Percentiles rank a stretch among this genome's conserved stretches.
Conservation (phyloP, 164 flowering plant genomes). For the Warburgia ugandensis region DNA sequence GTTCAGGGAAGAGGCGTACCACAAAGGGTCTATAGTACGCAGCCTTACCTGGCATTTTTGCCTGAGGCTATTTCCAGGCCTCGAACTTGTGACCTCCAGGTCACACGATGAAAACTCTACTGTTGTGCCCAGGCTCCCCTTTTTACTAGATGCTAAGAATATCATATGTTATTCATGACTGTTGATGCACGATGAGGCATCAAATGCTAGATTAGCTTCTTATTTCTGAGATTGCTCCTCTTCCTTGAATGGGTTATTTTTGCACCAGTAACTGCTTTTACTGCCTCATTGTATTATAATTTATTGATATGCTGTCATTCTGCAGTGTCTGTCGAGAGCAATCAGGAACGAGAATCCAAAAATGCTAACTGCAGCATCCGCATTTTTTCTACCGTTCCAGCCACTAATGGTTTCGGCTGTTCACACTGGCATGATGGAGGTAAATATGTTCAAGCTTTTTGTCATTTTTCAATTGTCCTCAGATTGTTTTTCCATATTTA, state of each 20-base stretch:
- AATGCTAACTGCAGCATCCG: conserved; percentile 79
- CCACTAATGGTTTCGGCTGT: conserved; percentile 93
- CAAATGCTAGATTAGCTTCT: conserved; percentile 1
- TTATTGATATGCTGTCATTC: background rate
- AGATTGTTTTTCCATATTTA: too few relatives aligned
- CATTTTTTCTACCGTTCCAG: conserved; percentile 65
- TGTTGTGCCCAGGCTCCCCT: too few relatives aligned
- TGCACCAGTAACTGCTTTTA: background rate
- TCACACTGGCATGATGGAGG: conserved; percentile 99
- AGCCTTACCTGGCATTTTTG: too few relatives aligned
- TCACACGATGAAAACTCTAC: too few relatives aligned
- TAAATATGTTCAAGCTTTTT: too few relatives aligned
- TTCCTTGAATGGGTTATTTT: background rate
- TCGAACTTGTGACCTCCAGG: too few relatives aligned
- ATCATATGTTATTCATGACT: conserved; percentile 1
- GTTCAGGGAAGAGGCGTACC: too few relatives aligned
- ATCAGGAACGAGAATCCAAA: conserved; percentile 76
- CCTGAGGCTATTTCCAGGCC: too few relatives aligned
- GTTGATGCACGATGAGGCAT: too few relatives aligned
- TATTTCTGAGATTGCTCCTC: background rate
- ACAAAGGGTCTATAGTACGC: too few relatives aligned
- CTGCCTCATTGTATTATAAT: background rate
- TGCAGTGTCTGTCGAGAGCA: conserved; percentile 88
- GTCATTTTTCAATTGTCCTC: too few relatives aligned
- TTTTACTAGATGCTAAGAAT: too few relatives aligned